A percentile compares a stretch with the other conserved stretches of the same genome.
Conservation (phyloP, 768 basidiomycete species). For the Lactifluus pinguis region DNA sequence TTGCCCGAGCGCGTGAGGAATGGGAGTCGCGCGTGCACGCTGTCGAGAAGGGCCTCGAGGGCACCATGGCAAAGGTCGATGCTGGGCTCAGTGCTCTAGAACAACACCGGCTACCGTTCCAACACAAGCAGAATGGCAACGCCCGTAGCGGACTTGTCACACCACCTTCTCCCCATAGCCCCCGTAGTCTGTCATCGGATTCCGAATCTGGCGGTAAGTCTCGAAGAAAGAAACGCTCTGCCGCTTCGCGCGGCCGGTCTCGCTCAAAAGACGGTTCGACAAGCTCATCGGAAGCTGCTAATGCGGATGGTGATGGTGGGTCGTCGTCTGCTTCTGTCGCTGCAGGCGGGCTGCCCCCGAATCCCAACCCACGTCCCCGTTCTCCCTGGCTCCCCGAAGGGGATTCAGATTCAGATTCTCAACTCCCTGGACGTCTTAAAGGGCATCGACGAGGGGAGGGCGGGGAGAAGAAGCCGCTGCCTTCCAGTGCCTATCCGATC, state of each 20-base stretch:
- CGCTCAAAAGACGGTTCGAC: conserved; percentile 19
- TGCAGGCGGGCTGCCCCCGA: conserved; percentile 15
- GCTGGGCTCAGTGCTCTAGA: conserved; percentile 28
- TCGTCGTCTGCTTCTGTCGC: conserved; percentile 19
- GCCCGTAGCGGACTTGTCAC: conserved; percentile 52
- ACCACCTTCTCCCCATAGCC: conserved; percentile 70
- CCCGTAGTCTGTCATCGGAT: conserved; percentile 60
- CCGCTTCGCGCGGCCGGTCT: conserved; percentile 16
- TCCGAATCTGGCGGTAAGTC: conserved; percentile 27
- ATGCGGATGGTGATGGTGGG: conserved; percentile 17
- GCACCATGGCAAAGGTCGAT: conserved; percentile 31
- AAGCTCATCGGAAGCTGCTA: conserved; percentile 16
- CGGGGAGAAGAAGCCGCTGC: conserved; percentile 8
- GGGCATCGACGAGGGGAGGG: conserved; percentile 5
- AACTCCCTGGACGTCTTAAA: conserved; percentile 13
- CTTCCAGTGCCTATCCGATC: conserved; percentile 13
- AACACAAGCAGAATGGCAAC: conserved; percentile 25
- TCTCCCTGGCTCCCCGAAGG: conserved; percentile 18
- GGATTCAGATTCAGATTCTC: conserved; percentile 18
- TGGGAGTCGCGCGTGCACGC: conserved; percentile 59
- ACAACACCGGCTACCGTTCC: conserved; percentile 25
- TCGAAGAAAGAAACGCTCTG: conserved; percentile 16
- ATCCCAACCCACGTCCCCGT: conserved; percentile 15
- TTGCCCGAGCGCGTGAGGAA: conserved; percentile 65
- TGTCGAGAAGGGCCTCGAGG: conserved; percentile 47